Percentiles rank a stretch among this genome's conserved stretches.
These are phyloP conservation scores for Coemansia sp. DNA, from an alignment of 192 early-diverging fungal genomes.

Conservation along the genomic window DNA sequence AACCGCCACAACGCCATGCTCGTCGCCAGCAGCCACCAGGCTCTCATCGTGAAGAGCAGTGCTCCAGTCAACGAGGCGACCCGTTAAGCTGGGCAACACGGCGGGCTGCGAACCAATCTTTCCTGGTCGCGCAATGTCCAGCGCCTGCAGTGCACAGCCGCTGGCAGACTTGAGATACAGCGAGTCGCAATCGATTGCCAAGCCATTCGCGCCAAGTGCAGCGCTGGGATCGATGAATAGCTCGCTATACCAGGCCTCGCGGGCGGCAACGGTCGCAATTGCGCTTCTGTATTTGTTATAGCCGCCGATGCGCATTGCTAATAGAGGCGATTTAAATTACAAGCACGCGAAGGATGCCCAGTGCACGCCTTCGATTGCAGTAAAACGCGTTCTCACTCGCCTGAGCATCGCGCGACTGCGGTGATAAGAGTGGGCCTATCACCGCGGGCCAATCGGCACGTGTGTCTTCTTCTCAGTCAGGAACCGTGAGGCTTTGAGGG, in stretches of 20 bases:
- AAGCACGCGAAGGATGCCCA: too few species aligned
- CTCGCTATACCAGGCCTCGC: conserved; percentile 50
- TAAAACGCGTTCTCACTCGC: too few species aligned
- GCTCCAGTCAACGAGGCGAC: conserved; percentile 36
- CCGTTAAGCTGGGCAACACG: conserved; percentile 4
- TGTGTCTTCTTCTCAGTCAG: neutral
- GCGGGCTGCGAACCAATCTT: conserved; percentile 13
- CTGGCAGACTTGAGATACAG: conserved; percentile 32
- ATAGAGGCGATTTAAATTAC: too few species aligned
- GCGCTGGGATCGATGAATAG: conserved; percentile 22
- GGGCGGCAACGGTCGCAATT: conserved; percentile 24
- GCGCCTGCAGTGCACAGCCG: conserved; percentile 37
- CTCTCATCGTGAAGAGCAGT: conserved; percentile 22
- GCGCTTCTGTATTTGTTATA: conserved; percentile 53
- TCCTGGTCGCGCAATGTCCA: conserved; percentile 18
- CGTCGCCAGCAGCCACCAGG: conserved; percentile 29
- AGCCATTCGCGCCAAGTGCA: conserved; percentile 30
- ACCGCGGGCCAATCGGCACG: too few species aligned
- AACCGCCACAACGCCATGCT: conserved; percentile 33
- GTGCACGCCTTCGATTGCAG: too few species aligned
- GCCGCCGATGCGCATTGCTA: conserved; percentile 32
- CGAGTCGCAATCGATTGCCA: conserved; percentile 27
- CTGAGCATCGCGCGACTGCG: too few species aligned
- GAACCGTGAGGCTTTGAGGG: too few species aligned
- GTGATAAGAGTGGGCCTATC: too few species aligned